A percentile compares a stretch with the other conserved stretches of the same genome.
These are phyloP conservation scores for Paraphaeosphaeria minitans DNA, from an alignment of 2,329 filamentous ascomycete species.

Conservation along the genomic window DNA sequence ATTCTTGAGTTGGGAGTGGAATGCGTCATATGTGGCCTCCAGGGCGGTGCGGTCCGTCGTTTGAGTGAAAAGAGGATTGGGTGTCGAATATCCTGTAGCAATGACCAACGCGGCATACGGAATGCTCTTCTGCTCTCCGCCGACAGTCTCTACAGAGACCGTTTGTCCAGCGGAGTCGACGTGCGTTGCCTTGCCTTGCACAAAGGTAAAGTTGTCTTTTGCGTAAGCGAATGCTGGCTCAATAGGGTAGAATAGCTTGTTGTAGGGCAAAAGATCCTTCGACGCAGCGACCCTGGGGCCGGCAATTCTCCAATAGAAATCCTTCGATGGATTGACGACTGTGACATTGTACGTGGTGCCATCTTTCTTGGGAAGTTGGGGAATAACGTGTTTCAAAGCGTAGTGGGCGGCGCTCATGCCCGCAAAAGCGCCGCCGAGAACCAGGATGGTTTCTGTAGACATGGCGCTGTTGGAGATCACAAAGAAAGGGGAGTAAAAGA, in stretches of 20 bases:
- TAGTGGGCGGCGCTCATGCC: conserved; percentile 45
- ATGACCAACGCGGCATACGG: conserved; percentile 61
- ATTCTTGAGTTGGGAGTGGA: conserved; percentile 43
- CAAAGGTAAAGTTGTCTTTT: conserved; percentile 55
- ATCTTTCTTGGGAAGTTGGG: conserved; percentile 42
- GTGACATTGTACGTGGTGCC: conserved; percentile 57
- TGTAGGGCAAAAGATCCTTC: conserved; percentile 54
- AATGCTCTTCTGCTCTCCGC: conserved; percentile 43
- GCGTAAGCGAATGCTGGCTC: conserved; percentile 59
- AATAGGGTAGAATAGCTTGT: conserved; percentile 59
- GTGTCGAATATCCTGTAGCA: conserved; percentile 59
- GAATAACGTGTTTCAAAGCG: conserved; percentile 42
- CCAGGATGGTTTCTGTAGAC: conserved; percentile 44
- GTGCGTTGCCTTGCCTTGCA: conserved; percentile 57
- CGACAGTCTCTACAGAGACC: conserved; percentile 47
- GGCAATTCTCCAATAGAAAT: conserved; percentile 61
- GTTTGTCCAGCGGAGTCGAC: conserved; percentile 54
- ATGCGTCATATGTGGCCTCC: conserved; percentile 41
- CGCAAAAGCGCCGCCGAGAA: conserved; percentile 45
- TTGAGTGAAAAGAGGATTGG: conserved; percentile 53
- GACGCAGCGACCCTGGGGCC: conserved; percentile 61
- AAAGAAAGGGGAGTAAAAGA: conserved; percentile 12
- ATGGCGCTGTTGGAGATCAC: conserved; percentile 23
- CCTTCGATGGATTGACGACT: conserved; percentile 60
- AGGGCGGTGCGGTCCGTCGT: conserved; percentile 36